Evolutionary conservation across 1,284 basidiomycete genomes (phyloP).

Genomic region (Heliocybe sulcata): DNA sequence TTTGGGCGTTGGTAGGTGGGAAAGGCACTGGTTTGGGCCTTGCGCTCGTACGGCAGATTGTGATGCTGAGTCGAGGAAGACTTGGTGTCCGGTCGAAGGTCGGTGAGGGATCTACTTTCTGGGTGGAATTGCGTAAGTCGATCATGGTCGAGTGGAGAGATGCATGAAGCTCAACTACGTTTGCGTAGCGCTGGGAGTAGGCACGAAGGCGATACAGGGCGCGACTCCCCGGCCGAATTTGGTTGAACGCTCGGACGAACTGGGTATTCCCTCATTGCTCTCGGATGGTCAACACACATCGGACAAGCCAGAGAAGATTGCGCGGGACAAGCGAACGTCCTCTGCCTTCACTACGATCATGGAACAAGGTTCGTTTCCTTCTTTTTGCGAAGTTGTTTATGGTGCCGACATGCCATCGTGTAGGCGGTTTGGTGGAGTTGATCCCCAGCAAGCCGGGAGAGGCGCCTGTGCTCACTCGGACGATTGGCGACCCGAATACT

Average conservation of each 20-base stretch:
- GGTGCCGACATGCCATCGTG: neutral
- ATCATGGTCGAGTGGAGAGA: constrained; percentile 11
- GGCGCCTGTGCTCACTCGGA: constrained; percentile 34
- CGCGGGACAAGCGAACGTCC: neutral
- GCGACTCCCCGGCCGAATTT: neutral
- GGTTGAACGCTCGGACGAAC: neutral
- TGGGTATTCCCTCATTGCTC: neutral
- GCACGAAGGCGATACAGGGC: constrained; percentile 20
- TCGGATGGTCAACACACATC: neutral
- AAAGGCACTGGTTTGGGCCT: constrained; percentile 88
- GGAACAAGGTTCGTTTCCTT: constrained; percentile 1
- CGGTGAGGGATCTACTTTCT: constrained; percentile 64
- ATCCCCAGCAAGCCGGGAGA: constrained; percentile 34
- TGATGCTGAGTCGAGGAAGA: constrained; percentile 76
- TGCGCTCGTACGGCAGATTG: constrained; percentile 85
- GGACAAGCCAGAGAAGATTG: neutral
- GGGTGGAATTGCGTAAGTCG: constrained; percentile 66
- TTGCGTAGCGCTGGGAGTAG: constrained; percentile 30
- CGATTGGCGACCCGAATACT: constrained; percentile 39
- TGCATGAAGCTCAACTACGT: constrained; percentile 23
- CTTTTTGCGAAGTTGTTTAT: no score
- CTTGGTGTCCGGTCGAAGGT: constrained; percentile 66
- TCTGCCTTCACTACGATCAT: constrained; percentile 1
- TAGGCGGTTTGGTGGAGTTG: constrained; percentile 58
- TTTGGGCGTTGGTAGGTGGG: constrained; percentile 31